Evolutionary conservation across 2,329 filamentous ascomycete genomes (phyloP).

Genomic region (Fusarium subtropicale): DNA sequence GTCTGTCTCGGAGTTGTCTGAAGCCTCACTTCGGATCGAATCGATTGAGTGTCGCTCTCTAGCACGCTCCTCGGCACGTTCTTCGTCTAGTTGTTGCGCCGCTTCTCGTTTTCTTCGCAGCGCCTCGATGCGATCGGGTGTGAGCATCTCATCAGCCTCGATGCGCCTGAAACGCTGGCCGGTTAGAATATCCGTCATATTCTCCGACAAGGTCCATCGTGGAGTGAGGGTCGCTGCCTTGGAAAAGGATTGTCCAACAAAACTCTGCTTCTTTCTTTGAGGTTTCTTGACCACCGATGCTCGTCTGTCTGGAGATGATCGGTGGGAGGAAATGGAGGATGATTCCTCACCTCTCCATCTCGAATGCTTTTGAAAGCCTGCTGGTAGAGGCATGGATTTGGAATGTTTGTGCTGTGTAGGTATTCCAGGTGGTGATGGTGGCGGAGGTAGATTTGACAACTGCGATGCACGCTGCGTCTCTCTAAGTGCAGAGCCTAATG

Average conservation of each 20-base stretch:
- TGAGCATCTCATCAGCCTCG: slow-evolving; percentile 70
- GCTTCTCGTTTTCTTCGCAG: slow-evolving; percentile 54
- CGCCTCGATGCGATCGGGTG: slow-evolving; percentile 63
- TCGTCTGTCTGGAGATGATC: slow-evolving; percentile 42
- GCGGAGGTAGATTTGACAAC: slow-evolving; percentile 23
- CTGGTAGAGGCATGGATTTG: slow-evolving; percentile 43
- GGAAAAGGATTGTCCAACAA: slow-evolving; percentile 22
- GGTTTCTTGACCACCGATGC: slow-evolving; percentile 57
- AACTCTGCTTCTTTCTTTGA: slow-evolving; percentile 54
- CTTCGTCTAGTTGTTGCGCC: slow-evolving; percentile 40
- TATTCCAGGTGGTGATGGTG: slow-evolving; percentile 36
- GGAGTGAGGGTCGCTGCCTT: slow-evolving; percentile 45
- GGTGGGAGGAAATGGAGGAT: slow-evolving; percentile 23
- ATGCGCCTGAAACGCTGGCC: slow-evolving; percentile 66
- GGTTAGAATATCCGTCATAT: slow-evolving; percentile 67
- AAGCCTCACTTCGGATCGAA: slow-evolving; percentile 40
- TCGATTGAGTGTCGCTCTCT: slow-evolving; percentile 42
- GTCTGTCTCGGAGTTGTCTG: slow-evolving; percentile 52
- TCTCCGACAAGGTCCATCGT: slow-evolving; percentile 66
- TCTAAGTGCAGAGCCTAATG: slow-evolving; percentile 56
- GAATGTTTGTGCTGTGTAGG: slow-evolving; percentile 32
- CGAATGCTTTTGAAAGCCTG: slow-evolving; percentile 32
- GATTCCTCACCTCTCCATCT: slow-evolving; percentile 28
- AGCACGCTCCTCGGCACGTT: slow-evolving; percentile 7
- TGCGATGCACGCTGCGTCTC: slow-evolving; percentile 48